Base-by-base conservation (phyloP, 2,329 filamentous ascomycete species). In the Neofusicoccum cordaticola region DNA sequence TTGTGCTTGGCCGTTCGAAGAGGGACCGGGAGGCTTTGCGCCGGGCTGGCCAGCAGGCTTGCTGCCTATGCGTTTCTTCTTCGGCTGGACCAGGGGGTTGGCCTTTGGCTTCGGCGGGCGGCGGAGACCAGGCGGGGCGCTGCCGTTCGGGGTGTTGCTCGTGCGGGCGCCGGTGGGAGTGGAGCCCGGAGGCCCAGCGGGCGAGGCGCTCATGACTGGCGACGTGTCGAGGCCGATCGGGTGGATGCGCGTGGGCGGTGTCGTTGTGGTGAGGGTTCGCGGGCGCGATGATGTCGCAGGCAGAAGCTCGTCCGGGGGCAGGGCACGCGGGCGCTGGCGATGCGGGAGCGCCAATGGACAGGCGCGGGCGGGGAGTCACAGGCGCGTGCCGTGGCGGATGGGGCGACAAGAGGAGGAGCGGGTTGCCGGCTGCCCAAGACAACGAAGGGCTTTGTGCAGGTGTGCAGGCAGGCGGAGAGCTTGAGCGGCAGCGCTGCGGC, bases 71-170 rank as follows among this genome's bases (percentile, higher is more conserved):
- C 65, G 62, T 42, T 63, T 39, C 37, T 15, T 39, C 37, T 39
- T 58, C n/a, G 61, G 35, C 8, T 66, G 53, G 11, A 71, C 65
- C 5, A 78, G 69, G 34, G 79, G 75, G 63, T 76, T 78, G 64
- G 75, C 73, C 66, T 72, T 70, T 31, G 68, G 73, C 67, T 74
- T 68, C 37, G 72, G 63, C 45, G 37, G 71, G 70, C 75, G 77
- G 60, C 74, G 73, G 35, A 74, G 70, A 5, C 71, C 68, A 19
- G 69, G 68, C 4, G 71, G 68, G 37, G 71, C 73, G 44, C 71
- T 71, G 51, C 76, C 77, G 69, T 78, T 79, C 50, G 72, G 71
- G 34, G 50, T 71, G 63, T 69, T 67, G 53, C 37, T 47, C 7
- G 53, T 35, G 34, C 52, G 56, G 37, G 63, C 53, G 31, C 45